A percentile compares a stretch with the other conserved stretches of the same genome.
phyloP scores from a whole-genome alignment of 202 grass and related monocot species.

The Alloteropsis angusta region DNA sequence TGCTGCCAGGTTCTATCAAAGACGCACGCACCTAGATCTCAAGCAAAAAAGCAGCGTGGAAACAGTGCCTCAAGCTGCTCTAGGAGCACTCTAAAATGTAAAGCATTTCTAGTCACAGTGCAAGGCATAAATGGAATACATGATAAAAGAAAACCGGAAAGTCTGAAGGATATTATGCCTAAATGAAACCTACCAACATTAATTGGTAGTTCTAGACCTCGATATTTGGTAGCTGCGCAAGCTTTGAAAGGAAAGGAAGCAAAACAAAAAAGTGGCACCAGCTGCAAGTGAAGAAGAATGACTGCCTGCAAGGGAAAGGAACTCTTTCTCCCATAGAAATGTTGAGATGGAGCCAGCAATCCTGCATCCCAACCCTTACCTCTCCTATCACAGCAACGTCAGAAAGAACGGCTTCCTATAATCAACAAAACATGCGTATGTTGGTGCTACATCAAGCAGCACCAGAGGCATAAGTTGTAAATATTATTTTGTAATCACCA shows the following conservation, averaged over 20 bases:
- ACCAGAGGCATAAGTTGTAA: neutral
- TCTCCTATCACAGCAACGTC: neutral
- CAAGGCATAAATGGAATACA: neutral
- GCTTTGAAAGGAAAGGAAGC: neutral
- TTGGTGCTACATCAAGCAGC: neutral
- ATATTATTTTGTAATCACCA: neutral
- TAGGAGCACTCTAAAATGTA: neutral
- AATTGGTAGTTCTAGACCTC: neutral
- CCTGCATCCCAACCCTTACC: neutral
- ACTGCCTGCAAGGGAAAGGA: neutral
- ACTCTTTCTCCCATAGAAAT: neutral
- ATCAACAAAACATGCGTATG: neutral
- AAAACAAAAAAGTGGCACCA: neutral
- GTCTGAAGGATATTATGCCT: neutral
- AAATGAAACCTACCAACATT: conserved; percentile 10
- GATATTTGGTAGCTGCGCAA: neutral
- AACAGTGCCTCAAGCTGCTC: conserved; percentile 8
- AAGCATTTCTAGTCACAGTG: conserved; percentile 14
- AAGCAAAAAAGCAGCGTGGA: neutral
- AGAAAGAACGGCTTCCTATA: neutral
- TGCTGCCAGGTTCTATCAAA: neutral
- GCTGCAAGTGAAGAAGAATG: neutral
- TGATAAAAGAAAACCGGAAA: neutral
- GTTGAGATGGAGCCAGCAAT: conserved; percentile 5
- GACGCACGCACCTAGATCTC: neutral